phyloP scores from a whole-genome alignment of 2,329 filamentous ascomycete genomes.

The Nemania sp. region DNA sequence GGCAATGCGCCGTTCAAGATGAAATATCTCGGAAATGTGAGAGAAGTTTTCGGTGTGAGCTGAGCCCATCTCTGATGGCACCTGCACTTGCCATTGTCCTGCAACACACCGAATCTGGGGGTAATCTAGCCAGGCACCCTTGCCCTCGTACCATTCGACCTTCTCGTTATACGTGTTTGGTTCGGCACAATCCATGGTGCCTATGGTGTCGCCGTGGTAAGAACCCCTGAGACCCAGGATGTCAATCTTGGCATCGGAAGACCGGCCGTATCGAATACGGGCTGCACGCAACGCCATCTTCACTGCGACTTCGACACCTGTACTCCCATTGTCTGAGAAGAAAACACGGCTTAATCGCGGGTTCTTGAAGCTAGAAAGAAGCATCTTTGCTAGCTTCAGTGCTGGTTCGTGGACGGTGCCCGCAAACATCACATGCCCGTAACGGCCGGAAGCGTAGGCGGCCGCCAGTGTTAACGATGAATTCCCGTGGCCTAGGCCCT shows the following conservation, averaged over 20 bases:
- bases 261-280: conserved; percentile 68
- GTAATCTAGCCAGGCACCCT: conserved; percentile 80
- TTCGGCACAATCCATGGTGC: conserved; percentile 83
- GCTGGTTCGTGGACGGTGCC: conserved; percentile 79
- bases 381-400: conserved; percentile 65
- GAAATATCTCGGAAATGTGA: conserved; percentile 61
- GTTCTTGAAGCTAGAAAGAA: conserved; percentile 64
- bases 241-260: conserved; percentile 59
- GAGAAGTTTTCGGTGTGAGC: conserved; percentile 49
- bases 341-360: conserved; percentile 72
- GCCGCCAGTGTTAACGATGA: conserved; percentile 71
- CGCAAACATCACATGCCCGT: conserved; percentile 88
- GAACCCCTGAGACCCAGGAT: conserved; percentile 77
- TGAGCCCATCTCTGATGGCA: conserved; percentile 52
- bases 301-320: conserved; percentile 79
- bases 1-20: conserved; percentile 53
- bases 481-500: conserved; percentile 81
- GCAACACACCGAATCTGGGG: conserved; percentile 69
- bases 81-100: conserved; percentile 67
- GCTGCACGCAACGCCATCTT: conserved; percentile 82
- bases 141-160: conserved; percentile 82
- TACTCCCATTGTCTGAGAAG: conserved; percentile 83
- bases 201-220: conserved; percentile 87
- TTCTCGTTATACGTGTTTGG: conserved; percentile 78
- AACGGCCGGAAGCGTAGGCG: conserved; percentile 79